phyloP scores from a whole-genome alignment of 345 rosid genomes.

The Psidium guajava region DNA sequence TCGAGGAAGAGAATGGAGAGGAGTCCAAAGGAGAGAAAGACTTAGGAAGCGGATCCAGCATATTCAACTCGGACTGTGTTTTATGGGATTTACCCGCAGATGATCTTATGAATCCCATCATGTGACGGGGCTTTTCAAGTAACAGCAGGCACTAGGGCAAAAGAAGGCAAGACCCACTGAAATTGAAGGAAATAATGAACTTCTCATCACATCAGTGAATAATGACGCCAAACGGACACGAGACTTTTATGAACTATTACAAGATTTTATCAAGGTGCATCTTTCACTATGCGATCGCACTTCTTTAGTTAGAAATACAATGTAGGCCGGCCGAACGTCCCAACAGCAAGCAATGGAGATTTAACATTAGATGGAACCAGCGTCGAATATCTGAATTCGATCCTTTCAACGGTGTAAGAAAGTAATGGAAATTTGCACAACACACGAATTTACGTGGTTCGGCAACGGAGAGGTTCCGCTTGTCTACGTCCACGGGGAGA shows the following conservation, averaged over 20 bases:
- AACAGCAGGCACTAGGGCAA: background rate
- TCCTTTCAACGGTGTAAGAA: too few species aligned
- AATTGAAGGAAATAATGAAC: background rate
- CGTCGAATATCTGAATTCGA: too few species aligned
- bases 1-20: constrained; percentile 35
- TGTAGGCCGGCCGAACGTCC: background rate
- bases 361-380: background rate
- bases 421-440: too few species aligned
- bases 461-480: too few species aligned
- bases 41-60: constrained; percentile 22
- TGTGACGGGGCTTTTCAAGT: constrained; percentile 7
- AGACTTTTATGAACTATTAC: background rate
- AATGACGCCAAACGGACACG: background rate
- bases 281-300: background rate
- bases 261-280: background rate
- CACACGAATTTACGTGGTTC: too few species aligned
- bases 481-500: too few species aligned
- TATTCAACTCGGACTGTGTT: constrained; percentile 63
- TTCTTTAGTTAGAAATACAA: background rate
- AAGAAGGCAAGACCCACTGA: background rate
- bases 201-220: background rate
- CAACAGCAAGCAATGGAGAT: background rate
- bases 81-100: constrained; percentile 82
- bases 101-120: constrained; percentile 57
- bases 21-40: constrained; percentile 43